A percentile compares a stretch with the other conserved stretches of the same genome.
Conservation (phyloP, 331 rosid genomes). For the Saraca asoca region DNA sequence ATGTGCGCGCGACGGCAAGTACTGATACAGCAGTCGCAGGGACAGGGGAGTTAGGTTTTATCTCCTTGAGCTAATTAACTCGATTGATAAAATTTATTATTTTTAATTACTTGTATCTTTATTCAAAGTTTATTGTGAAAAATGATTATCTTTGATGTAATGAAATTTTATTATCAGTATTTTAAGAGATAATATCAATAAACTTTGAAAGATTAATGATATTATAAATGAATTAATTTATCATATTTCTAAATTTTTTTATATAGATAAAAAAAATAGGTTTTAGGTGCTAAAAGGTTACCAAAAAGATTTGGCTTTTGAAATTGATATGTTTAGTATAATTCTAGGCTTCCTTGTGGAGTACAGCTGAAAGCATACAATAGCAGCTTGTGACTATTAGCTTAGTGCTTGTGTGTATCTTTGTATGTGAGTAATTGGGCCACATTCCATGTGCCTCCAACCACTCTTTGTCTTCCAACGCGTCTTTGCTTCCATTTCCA, state of each 20-base stretch:
- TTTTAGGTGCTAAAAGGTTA: background rate
- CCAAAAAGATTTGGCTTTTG: background rate
- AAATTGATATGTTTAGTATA: too few species aligned
- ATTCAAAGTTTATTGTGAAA: too few species aligned
- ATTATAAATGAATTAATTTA: too few species aligned
- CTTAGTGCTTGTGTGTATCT: background rate
- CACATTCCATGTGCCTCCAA: conserved; percentile 49
- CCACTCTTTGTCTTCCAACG: conserved; percentile 42
- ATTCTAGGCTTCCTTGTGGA: conserved; percentile 33
- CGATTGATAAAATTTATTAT: too few species aligned
- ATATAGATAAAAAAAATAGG: too few species aligned
- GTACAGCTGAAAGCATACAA: conserved; percentile 51
- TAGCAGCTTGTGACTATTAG: conserved; percentile 3
- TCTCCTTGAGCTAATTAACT: too few species aligned
- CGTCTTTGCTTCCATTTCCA: conserved; percentile 26
- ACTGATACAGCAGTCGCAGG: conserved; percentile 13
- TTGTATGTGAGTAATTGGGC: conserved; percentile 26
- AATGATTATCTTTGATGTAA: too few species aligned
- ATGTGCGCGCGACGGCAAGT: background rate
- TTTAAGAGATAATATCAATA: too few species aligned
- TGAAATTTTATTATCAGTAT: too few species aligned
- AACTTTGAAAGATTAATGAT: too few species aligned
- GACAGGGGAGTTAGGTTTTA: background rate
- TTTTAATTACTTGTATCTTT: too few species aligned
- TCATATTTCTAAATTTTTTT: too few species aligned